Evolutionary conservation across 306 rosid species (phyloP).

Genomic region (Inga leiocalycina): DNA sequence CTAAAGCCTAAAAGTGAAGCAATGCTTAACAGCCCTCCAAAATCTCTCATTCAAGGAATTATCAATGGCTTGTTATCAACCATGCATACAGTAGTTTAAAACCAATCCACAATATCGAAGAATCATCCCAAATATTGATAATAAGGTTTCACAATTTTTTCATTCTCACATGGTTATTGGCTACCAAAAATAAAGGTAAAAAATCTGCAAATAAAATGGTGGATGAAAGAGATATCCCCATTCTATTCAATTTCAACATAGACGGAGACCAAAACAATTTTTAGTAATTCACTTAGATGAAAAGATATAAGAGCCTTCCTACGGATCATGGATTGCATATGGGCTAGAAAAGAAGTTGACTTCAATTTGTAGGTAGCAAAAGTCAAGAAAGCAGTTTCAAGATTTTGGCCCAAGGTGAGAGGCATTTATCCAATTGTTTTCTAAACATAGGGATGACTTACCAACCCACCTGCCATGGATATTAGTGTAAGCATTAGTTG

Average conservation of each 20-base stretch:
- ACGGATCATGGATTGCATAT: background rate
- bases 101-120: background rate
- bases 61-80: background rate
- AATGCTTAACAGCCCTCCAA: background rate
- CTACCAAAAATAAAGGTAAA: background rate
- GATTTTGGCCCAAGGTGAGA: slow-evolving; percentile 41
- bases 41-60: background rate
- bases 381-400: slow-evolving; percentile 27
- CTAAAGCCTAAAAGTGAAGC: background rate
- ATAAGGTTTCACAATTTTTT: background rate
- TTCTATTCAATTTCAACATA: slow-evolving; percentile 13
- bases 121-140: background rate
- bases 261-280: background rate
- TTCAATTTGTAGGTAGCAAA: slow-evolving; percentile 22
- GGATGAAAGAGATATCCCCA: background rate
- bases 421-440: slow-evolving; percentile 44
- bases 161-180: background rate
- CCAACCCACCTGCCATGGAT: slow-evolving; percentile 97
- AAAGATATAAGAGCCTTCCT: background rate
- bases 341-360: slow-evolving; percentile 13
- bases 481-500: slow-evolving; percentile 81
- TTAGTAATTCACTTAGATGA: background rate
- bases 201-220: background rate
- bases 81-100: background rate
- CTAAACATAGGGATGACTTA: slow-evolving; percentile 57